phyloP scores from a whole-genome alignment of 441 rosid genomes.

The Pelargonium australe region DNA sequence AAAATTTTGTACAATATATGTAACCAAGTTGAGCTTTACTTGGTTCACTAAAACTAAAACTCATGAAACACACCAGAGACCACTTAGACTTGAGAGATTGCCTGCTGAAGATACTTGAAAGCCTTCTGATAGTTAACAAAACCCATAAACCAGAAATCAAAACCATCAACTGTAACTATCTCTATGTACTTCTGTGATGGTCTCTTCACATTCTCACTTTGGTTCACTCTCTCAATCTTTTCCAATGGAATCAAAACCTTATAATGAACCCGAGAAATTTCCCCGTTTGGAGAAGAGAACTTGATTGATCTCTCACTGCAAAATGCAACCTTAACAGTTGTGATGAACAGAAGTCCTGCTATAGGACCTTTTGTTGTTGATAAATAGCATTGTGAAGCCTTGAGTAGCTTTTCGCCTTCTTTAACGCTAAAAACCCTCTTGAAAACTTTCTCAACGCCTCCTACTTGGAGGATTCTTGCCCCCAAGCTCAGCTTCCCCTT shows the following conservation, averaged over 20 bases:
- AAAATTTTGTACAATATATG: constrained; percentile 20
- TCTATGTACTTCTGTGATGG: constrained; percentile 23
- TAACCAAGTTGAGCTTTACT: constrained; percentile 12
- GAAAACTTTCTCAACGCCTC: constrained; percentile 50
- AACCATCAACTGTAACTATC: constrained; percentile 51
- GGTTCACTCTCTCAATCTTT: constrained; percentile 45
- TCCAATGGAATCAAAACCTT: constrained; percentile 58
- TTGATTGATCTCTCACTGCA: constrained; percentile 58
- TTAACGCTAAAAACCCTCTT: constrained; percentile 36
- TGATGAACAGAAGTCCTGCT: constrained; percentile 56
- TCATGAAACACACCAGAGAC: background rate
- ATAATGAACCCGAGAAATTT: constrained; percentile 40
- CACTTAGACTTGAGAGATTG: background rate
- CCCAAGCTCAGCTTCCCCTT: constrained; percentile 62
- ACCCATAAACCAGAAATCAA: constrained; percentile 96
- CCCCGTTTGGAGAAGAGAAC: constrained; percentile 39
- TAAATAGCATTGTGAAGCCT: constrained; percentile 47
- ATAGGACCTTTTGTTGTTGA: constrained; percentile 60
- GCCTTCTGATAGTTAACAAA: constrained; percentile 59
- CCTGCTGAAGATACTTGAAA: constrained; percentile 21
- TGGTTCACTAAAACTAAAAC: background rate
- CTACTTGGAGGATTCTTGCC: constrained; percentile 51
- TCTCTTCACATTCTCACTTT: constrained; percentile 45
- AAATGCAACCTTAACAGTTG: constrained; percentile 48
- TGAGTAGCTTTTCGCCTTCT: constrained; percentile 42